Base-by-base conservation (phyloP, 306 rosid genomes). In the Lupinus albus region DNA sequence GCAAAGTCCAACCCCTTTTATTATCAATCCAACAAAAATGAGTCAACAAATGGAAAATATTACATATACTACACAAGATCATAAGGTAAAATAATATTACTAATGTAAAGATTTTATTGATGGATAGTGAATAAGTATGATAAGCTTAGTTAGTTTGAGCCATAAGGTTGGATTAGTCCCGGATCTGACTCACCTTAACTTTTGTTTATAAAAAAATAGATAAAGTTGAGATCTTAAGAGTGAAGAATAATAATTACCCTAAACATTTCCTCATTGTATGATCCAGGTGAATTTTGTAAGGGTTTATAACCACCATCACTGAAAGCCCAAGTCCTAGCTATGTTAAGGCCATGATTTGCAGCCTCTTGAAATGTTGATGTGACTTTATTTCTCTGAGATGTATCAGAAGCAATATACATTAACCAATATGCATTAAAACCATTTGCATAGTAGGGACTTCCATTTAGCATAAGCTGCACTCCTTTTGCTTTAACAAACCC, bases 341-440 rank as follows among this genome's bases (percentile, higher is more conserved):
- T 78, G 66, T 80, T 79, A 41, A 90, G 95, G 52, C 92, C 91
- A 48, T 81, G 83, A 38, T 52, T 59, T 18, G 67, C 12, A 46
- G 99, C 99, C 21, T 85, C 76, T 82, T 82, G 83, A 76, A 88
- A 88, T 3, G 89, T 72, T 17, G 92, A 85, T 2, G 96, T 62
- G 3, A 94, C 89, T 21, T 86, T 88, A 81, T 47, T 62, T 79
- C 91, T 86, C 74, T 86, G 91, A 6, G 96, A 88, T 2, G 92
- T 80, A 57, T 94, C 97, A 15, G 97, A 81, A 11, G 91, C 96
- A 48, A 84, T 3, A 51, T 79, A 88, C 99, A 88, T 90, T 7
- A 94, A 49, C 99, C 99, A 94, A 64, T 94, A 94, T 6, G 97
- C 97, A 78, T 94, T 94, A 48, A 90, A 94, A 15, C 99, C 99